These are phyloP conservation scores for Dionaea muscipula DNA, from an alignment of 179 eudicot genomes.

Conservation along the genomic window DNA sequence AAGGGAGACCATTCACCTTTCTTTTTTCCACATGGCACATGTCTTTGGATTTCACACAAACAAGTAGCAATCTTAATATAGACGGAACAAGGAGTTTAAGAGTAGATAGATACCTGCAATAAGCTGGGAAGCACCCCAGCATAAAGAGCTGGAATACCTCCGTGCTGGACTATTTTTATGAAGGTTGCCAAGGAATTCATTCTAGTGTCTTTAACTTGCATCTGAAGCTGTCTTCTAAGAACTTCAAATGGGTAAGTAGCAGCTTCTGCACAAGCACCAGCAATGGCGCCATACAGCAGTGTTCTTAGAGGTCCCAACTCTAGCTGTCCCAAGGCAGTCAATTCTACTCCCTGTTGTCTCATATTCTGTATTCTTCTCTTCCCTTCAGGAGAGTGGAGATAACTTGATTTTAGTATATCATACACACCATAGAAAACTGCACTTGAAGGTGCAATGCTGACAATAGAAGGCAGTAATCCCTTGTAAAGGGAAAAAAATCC, in stretches of 20 bases:
- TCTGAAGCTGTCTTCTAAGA: slow-evolving; percentile 82
- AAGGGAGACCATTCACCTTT: too few relatives aligned
- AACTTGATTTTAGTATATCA: slow-evolving; percentile 69
- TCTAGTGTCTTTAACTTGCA: slow-evolving; percentile 61
- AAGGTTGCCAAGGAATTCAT: slow-evolving; percentile 65
- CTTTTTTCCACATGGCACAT: neutral
- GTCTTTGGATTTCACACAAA: neutral
- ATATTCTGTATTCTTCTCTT: slow-evolving; percentile 45
- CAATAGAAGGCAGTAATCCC: slow-evolving; percentile 76
- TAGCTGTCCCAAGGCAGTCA: slow-evolving; percentile 57
- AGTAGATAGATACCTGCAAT: slow-evolving; percentile 47
- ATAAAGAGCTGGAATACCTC: slow-evolving; percentile 81
- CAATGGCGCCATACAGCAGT: slow-evolving; percentile 69
- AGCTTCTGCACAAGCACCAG: slow-evolving; percentile 96
- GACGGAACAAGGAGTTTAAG: neutral
- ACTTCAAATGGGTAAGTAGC: slow-evolving; percentile 96
- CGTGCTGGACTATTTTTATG: slow-evolving; percentile 62
- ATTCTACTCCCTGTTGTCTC: slow-evolving; percentile 47
- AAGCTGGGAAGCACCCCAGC: slow-evolving; percentile 89
- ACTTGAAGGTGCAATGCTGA: slow-evolving; percentile 90
- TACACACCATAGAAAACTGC: slow-evolving; percentile 91
- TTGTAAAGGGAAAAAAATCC: slow-evolving; percentile 86
- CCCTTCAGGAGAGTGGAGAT: slow-evolving; percentile 79
- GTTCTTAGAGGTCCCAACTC: slow-evolving; percentile 84
- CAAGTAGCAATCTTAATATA: neutral